Evolutionary conservation across 345 rosid species (phyloP), one percentile per base, ranked within the genome.

Genomic region (Syzygium aromaticum): DNA sequence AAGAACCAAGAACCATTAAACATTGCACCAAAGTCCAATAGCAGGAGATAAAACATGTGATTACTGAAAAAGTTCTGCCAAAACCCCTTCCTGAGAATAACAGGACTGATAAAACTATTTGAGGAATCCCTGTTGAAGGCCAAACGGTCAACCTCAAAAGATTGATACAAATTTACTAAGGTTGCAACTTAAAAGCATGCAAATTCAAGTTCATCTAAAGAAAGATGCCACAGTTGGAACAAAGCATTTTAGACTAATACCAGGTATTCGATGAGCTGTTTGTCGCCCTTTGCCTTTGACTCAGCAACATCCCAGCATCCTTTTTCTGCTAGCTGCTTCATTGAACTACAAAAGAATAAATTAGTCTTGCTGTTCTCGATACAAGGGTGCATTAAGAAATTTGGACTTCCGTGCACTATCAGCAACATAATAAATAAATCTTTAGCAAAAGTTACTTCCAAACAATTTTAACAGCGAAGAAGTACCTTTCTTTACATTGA

Each of bases 251-350:
- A 63, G 83, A 84, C 38, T 87, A 94, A 88, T 90, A 96, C 98
- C 94, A 96, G 91, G 92, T 92, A 96, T 88, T 96, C 93, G 3
- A 96, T 90, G n/a, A 95, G 93, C 90, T 90, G 94, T 89, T 85
- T 92, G 86, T 96, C 93, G 30, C 94, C 94, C 84, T 94, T 91
- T 85, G 99, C 87, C 93, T 92, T 96, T 54, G 77, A 86, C 91
- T 96, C 99, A 28, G 99, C 99, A 89, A 98, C 89, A 90, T 98
- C 99, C 99, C 99, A 98, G 54, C 93, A 92, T 86, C 94, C 98
- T 89, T 96, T 96, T 87, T 98, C 97, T 82, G 98, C 99, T 84
- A 98, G 90, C 87, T 88, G 93, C 93, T 95, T 98, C 86, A 98
- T 63, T 43, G 92, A 90, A 85, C 99, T 96, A 93, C 92, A 91